Percentiles rank a stretch among this genome's conserved stretches.
These are phyloP conservation scores for Amanita thiersii DNA, from an alignment of 768 basidiomycete species.

Conservation along the genomic window DNA sequence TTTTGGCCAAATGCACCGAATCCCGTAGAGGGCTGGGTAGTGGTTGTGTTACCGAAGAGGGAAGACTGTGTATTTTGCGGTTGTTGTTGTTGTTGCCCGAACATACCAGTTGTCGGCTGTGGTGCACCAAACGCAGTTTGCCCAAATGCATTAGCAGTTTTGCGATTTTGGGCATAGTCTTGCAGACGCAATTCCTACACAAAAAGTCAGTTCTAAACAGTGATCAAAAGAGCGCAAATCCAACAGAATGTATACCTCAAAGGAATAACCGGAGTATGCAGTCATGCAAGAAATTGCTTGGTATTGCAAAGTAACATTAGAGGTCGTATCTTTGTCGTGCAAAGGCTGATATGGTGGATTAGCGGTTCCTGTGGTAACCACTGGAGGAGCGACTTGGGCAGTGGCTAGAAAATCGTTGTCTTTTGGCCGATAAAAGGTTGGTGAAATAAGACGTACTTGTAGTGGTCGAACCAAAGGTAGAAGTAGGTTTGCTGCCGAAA, in stretches of 20 bases:
- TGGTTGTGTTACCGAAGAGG: conserved; percentile 24
- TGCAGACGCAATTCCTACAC: conserved; percentile 64
- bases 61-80: conserved; percentile 28
- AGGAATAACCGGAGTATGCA: conserved; percentile 66
- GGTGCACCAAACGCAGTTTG: conserved; percentile 41
- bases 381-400: conserved; percentile 24
- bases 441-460: neutral
- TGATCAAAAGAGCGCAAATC: conserved; percentile 8
- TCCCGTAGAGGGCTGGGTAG: conserved; percentile 24
- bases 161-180: conserved; percentile 70
- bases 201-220: conserved; percentile 8
- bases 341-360: conserved; percentile 54
- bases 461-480: conserved; percentile 33
- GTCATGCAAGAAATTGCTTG: conserved; percentile 81
- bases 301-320: conserved; percentile 51
- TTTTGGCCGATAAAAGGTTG: neutral
- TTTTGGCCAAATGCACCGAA: conserved; percentile 37
- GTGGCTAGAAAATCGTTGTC: conserved; percentile 2
- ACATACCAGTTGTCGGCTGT: conserved; percentile 32
- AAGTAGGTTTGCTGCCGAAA: conserved; percentile 27
- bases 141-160: conserved; percentile 61
- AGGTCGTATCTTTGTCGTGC: conserved; percentile 53
- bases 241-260: conserved; percentile 45
- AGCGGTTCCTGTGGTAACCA: conserved; percentile 62
- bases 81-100: conserved; percentile 34